phyloP scores from a whole-genome alignment of 768 basidiomycete species.

The Phaeotremella fagi region DNA sequence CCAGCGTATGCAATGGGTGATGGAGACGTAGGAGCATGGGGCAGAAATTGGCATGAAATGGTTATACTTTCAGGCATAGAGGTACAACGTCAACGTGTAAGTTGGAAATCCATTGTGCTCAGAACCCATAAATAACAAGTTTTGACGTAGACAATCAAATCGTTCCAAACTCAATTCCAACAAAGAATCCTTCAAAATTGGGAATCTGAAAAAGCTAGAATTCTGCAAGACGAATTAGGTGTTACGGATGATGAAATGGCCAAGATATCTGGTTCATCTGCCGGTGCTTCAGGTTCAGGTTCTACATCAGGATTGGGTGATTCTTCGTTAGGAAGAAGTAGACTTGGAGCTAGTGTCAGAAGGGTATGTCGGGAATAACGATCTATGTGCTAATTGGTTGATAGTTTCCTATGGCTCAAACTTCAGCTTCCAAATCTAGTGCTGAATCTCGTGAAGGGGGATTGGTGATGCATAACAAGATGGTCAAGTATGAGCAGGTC shows the following conservation, averaged over 20 bases:
- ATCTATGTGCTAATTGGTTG: background rate
- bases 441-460: conserved; percentile 30
- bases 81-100: conserved; percentile 34
- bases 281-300: background rate
- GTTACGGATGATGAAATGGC: conserved; percentile 41
- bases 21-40: conserved; percentile 35
- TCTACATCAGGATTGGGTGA: conserved; percentile 15
- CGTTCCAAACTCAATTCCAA: conserved; percentile 39
- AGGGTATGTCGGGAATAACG: conserved; percentile 23
- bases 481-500: conserved; percentile 91
- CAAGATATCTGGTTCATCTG: conserved; percentile 6
- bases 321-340: conserved; percentile 27
- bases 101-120: too few relatives aligned
- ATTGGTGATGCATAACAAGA: conserved; percentile 44
- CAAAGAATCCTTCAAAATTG: conserved; percentile 38
- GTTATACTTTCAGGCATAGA: conserved; percentile 42
- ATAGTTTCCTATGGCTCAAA: conserved; percentile 38
- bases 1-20: conserved; percentile 14
- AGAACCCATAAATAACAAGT: background rate
- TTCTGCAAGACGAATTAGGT: conserved; percentile 41
- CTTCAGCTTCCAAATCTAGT: conserved; percentile 11
- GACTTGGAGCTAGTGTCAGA: conserved; percentile 32
- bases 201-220: conserved; percentile 35
- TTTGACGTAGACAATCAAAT: conserved; percentile 27
- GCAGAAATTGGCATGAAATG: conserved; percentile 43